Evolutionary conservation across 495 filamentous ascomycete species (phyloP), one percentile per base, ranked within the genome.

Genomic region (Zalerion maritima): DNA sequence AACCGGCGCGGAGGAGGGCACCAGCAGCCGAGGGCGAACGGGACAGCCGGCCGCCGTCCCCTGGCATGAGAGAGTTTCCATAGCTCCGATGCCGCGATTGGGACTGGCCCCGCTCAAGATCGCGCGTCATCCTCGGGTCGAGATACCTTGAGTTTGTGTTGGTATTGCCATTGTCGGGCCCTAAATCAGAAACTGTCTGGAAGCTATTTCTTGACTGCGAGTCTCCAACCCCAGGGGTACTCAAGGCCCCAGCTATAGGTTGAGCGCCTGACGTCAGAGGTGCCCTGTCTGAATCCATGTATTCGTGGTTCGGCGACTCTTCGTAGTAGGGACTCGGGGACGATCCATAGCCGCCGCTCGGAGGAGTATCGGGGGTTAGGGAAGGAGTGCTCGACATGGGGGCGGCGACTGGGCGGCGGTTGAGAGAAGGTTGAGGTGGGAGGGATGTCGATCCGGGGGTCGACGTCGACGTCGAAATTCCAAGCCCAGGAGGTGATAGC

Each of bases 1-100:
- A 91, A 18, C 85, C 80, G 31, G 89, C 81, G 40, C 82, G 63
- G 13, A 68, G 66, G 31, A 92, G 50, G 20, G 83, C 74, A 23
- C 76, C 69, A 28, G 63, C 64, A 7, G 72, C 68, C 6, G 69
- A 56, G 15, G 60, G 46, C 16, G 59, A 54, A 24, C 66, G 55
- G 3, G 86, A 94, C 34, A 62, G 43, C 18, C 51, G 50, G 21
- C 48, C 42, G 16, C 60, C 58, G 19, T 37, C 50, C n/a, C n/a
- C n/a, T 9, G 67, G 67, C 6, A 40, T 43, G 18, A 71, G 45
- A 21, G 51, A 58, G 18, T 57, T 40, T 16, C 67, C 65, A 50
- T 58, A 67, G 28, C 54, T 67, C 26, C 50, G 51, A 24, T 55
- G 52, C 16, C 57, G 52, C 20, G 44, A 41, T 6, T 60, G 54